Base-by-base conservation (phyloP, 371 early-diverging fungal genomes). In the Chytridiales sp. region DNA sequence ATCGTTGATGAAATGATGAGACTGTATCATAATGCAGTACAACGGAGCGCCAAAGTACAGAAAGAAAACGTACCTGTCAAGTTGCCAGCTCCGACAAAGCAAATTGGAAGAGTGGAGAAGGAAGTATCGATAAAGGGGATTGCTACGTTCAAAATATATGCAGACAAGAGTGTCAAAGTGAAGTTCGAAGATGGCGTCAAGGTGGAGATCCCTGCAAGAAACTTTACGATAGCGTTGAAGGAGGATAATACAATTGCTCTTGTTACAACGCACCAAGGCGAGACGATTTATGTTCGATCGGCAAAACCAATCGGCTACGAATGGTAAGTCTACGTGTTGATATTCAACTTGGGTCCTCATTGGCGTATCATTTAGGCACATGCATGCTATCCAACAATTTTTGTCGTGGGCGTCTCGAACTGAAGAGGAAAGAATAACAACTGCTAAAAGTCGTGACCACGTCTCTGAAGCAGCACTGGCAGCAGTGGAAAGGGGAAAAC, bases 1-100 rank as follows among this genome's bases (percentile, higher is more conserved):
- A 39, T 59, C 8, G 47, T 43, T 5, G 15, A 32, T 11, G 43
- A 62, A 13, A 64, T 64, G 65, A 44, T 46, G n/a, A 32, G 58
- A 53, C 43, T 59, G 3, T 61, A 61, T 36, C 62, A 61, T 24
- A 36, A 43, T 27, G 46, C 55, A 8, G 29, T 30, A 11, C 51
- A 44, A n/a, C 4, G 3, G 31, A 39, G 19, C 47, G 32, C 59
- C 5, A 50, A 48, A 24, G 3, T 13, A 8, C 31, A 36, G 21
- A n/a, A 17, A 6, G 31, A 3, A 19, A 24, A 30, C 15, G 31
- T 11, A 31, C 13, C 9, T 13, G 11, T 50, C 11, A 8, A 11
- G 15, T 34, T 54, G 13, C 6, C 36, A 9, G n/a, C 36, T 41
- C 19, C 9, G 13, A 19, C 21, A 15, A 31, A 39, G 8, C 19